A percentile compares a stretch with the other conserved stretches of the same genome.
phyloP scores from a whole-genome alignment of 2,329 filamentous ascomycete species.

The Venturia effusa region DNA sequence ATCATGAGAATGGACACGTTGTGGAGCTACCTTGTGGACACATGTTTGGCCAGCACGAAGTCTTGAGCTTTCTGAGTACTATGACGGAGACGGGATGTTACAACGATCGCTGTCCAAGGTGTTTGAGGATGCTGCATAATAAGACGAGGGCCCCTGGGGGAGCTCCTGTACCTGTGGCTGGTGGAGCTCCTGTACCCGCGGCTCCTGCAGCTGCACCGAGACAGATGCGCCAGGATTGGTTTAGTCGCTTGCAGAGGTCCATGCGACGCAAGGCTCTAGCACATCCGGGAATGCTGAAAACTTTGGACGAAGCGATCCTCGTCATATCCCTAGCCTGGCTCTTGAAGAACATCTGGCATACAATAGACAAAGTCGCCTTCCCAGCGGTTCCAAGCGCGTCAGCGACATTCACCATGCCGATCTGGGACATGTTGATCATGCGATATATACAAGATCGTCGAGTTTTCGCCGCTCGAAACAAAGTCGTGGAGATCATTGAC shows the following conservation, averaged over 20 bases:
- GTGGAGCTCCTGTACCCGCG: background rate
- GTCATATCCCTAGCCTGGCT: background rate
- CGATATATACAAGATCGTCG: background rate
- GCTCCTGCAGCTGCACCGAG: background rate
- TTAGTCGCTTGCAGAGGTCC: background rate
- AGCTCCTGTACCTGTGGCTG: background rate
- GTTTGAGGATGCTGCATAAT: background rate
- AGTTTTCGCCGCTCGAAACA: background rate
- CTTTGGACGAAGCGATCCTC: background rate
- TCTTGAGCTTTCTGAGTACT: background rate
- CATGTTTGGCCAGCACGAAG: background rate
- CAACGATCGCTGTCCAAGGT: background rate
- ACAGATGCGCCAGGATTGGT: background rate
- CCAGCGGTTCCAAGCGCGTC: background rate
- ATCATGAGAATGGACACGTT: background rate
- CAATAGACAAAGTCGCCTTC: background rate
- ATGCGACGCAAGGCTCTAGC: background rate
- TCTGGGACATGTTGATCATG: background rate
- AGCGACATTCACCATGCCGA: background rate
- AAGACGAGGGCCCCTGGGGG: background rate
- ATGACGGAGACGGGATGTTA: background rate
- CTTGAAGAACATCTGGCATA: background rate
- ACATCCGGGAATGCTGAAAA: background rate
- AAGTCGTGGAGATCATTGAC: background rate
- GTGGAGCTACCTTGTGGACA: background rate